A percentile compares a stretch with the other conserved stretches of the same genome.
Conservation (phyloP, 805 yeast species). For the Saccharomyces kudriavzevii region DNA sequence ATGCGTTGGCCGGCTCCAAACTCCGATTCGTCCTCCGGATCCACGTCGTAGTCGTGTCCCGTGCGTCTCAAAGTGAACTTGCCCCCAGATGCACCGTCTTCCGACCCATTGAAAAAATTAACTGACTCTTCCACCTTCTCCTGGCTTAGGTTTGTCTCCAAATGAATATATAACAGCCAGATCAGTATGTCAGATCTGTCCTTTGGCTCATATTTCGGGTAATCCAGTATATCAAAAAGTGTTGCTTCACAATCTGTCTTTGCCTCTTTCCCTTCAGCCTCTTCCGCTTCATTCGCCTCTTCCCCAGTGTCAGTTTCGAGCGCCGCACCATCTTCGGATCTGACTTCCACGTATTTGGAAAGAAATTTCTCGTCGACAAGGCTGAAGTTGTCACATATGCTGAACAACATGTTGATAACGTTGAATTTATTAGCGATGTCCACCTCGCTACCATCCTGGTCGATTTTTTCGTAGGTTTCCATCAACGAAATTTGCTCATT, state of each 20-base stretch:
- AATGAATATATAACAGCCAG: slow-evolving; percentile 75
- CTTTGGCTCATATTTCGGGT: slow-evolving; percentile 48
- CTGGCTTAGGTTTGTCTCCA: slow-evolving; percentile 59
- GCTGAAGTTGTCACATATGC: slow-evolving; percentile 57
- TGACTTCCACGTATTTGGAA: slow-evolving; percentile 16
- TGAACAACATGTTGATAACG: slow-evolving; percentile 68
- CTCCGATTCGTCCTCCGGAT: slow-evolving; percentile 21
- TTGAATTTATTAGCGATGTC: slow-evolving; percentile 41
- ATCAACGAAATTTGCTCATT: slow-evolving; percentile 34
- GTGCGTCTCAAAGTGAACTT: slow-evolving; percentile 12
- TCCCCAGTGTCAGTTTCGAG: slow-evolving; percentile 6
- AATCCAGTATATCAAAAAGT: slow-evolving; percentile 69
- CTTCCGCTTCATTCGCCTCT: slow-evolving; percentile 6
- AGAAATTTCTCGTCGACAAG: slow-evolving; percentile 36
- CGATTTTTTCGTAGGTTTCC: slow-evolving; percentile 61
- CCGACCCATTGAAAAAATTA: slow-evolving; percentile 13
- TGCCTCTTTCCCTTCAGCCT: slow-evolving; percentile 13
- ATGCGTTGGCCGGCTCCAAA: slow-evolving; percentile 23
- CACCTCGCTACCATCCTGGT: slow-evolving; percentile 42
- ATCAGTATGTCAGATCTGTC: slow-evolving; percentile 66
- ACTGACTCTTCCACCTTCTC: slow-evolving; percentile 36
- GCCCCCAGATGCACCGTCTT: not conserved
- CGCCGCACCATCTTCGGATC: slow-evolving; percentile 11
- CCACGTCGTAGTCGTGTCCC: slow-evolving; percentile 18
- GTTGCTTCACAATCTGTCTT: slow-evolving; percentile 30